Percentiles rank a stretch among this genome's conserved stretches.
phyloP scores from a whole-genome alignment of 1,284 basidiomycete species.

The Taiwanofungus camphoratus region DNA sequence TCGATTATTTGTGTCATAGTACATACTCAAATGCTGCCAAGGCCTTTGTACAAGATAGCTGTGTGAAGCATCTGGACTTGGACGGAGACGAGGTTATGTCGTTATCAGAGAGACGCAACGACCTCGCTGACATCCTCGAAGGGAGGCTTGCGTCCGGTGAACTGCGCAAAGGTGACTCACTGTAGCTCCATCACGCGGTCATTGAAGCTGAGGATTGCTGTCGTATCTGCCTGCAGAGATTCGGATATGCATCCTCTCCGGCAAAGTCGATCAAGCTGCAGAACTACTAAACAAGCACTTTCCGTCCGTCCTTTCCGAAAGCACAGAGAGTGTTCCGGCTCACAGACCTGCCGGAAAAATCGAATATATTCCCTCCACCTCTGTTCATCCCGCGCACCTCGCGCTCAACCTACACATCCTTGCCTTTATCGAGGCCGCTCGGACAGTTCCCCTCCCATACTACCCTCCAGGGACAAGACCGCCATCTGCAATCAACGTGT shows the following conservation, averaged over 20 bases:
- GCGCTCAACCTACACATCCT: conserved; percentile 79
- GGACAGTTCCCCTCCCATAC: conserved; percentile 59
- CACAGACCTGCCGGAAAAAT: conserved; percentile 17
- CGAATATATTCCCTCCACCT: conserved; percentile 50
- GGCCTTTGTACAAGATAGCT: conserved; percentile 65
- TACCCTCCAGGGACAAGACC: conserved; percentile 23
- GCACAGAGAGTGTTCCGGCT: conserved; percentile 12
- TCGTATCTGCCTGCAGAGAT: conserved; percentile 47
- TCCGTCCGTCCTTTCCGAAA: conserved; percentile 54
- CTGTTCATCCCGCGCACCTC: conserved; percentile 67
- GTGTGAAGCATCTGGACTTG: conserved; percentile 52
- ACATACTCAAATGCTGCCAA: conserved; percentile 67
- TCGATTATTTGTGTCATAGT: conserved; percentile 76
- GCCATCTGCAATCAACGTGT: conserved; percentile 9
- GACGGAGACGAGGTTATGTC: conserved; percentile 61
- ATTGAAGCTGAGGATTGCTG: background rate
- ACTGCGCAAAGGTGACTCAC: conserved; percentile 46
- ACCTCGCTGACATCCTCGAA: conserved; percentile 22
- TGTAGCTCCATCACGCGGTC: background rate
- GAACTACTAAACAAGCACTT: conserved; percentile 62
- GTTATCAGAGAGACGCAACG: conserved; percentile 22
- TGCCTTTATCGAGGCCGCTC: conserved; percentile 76
- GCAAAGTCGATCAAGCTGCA: conserved; percentile 65
- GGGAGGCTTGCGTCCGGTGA: conserved; percentile 43
- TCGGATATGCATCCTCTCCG: conserved; percentile 56